Evolutionary conservation across 768 basidiomycete genomes (phyloP), one percentile per base, ranked within the genome.

Genomic region (Podaxis pistillaris): DNA sequence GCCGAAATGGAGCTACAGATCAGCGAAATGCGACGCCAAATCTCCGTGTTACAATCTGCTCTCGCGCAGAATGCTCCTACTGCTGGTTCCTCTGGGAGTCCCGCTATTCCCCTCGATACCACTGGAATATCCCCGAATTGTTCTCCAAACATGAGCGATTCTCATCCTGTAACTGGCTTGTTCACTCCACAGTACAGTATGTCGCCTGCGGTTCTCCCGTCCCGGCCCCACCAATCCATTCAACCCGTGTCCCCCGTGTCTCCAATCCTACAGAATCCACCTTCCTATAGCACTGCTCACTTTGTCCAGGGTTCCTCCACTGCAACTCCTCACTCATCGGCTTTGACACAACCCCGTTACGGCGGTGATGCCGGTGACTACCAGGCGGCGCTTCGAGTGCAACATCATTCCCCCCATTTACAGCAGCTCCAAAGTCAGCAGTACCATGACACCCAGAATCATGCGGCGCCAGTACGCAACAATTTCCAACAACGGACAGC

Each of bases 261-360:
- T 47, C 76, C 63, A 7, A 24, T 60, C 24, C 53, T 51, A 7
- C 59, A 49, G 26, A 56, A 75, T 41, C 65, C 70, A 12, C 66
- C 73, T 9, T 66, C 74, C 28, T 70, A 70, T 62, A 59, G 68
- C 1, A 73, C 74, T 15, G 69, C 74, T 30, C 63, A 69, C 17
- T 79, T 79, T 65, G 68, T 78, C 13, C 75, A 79, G 66, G 79
- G 77, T 13, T 76, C 76, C 3, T 77, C 79, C 1, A 73, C 61
- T 22, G 44, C n/a, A 17, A 68, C 72, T 44, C 66, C 74, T 11
- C 58, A 72, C 36, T 61, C 64, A 2, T 26, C 62, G n/a, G 24
- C 36, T 37, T 24, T 33, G 41, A 36, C 62, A 24, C 61, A 65
- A 49, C 49, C 58, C 2, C 50, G 46, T 53, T 59, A 51, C 26